Evolutionary conservation across 1,284 basidiomycete genomes (phyloP), one percentile per base, ranked within the genome.

Genomic region (Fistulina hepatica): DNA sequence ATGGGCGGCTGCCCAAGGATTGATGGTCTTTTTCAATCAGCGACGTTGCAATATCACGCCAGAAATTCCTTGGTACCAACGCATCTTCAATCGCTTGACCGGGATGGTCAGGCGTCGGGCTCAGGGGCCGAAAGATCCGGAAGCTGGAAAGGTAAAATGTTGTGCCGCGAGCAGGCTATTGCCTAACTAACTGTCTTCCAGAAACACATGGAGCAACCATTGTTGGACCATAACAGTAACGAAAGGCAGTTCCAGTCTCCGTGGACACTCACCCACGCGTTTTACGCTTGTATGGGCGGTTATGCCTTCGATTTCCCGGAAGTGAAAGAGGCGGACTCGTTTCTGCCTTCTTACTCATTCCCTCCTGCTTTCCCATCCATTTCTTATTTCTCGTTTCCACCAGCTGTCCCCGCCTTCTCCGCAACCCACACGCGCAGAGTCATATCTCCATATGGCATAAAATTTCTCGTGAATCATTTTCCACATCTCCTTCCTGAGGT

Each of bases 261-360:
- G n/a, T 47, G 40, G 37, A 50, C 41, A 3, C 27, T 43, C 4
- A 27, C 36, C 9, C 49, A 51, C 31, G 42, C 46, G 2, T 51
- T 48, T 31, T 51, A 44, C 36, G 46, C 43, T n/a, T 19, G 31
- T 21, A 52, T 49, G 49, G 48, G 50, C 7, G 48, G 51, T 3
- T 52, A 43, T 39, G 44, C 38, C 12, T 38, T 52, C 26, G 40
- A 48, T 27, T 12, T 28, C 12, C n/a, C n/a, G n/a, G n/a, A n/a
- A 31, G 20, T 15, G 30, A 28, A 20, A 26, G 19, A 7, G 19
- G 25, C 23, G 38, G 41, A 15, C 34, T 24, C 10, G 35, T 40
- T 27, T 36, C n/a, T n/a, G n/a, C n/a, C n/a, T n/a, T n/a, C n/a
- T n/a, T n/a, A n/a, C n/a, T n/a, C n/a, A n/a, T n/a, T n/a, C n/a